Evolutionary conservation across 352 stramenopile genomes (phyloP), one percentile per base, ranked within the genome.

Genomic region (Phytophthora pini): DNA sequence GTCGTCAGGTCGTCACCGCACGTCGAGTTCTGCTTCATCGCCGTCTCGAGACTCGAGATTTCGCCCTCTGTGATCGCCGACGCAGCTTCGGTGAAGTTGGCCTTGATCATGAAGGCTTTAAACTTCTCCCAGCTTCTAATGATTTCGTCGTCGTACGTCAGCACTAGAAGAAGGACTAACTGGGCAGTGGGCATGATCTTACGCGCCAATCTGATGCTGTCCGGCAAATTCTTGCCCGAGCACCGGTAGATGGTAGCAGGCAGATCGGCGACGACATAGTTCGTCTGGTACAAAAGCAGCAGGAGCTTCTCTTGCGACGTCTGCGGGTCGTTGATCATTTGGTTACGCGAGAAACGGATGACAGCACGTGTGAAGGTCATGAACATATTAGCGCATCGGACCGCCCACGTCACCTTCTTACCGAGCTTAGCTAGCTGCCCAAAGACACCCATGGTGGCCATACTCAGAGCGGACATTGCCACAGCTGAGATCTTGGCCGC

Each of bases 1-100:
- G 43, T 65, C 48, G 80, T 72, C 38, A 86, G 39, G 13, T 81
- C 61, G 4, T 38, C 31, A 8, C 71, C 76, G 13, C 79, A 88
- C 8, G 44, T 77, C 10, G 65, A 62, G 15, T 77, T 74, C 0
- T 56, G 54, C 27, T 71, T 48, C 34, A 86, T 59, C 2, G 71
- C 56, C 2, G 54, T 69, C 49, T 68, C 64, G 24, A 86, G 72
- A 0, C 41, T 68, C 3, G 44, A 9, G 4, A 65, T 51, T 41
- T 80, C 61, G 5, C 29, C 39, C 13, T 57, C 40, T 7, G 40
- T 60, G 22, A 65, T 48, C 36, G 59, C 48, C 0, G 54, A 31
- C 1, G 26, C 54, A 13, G 62, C 47, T 26, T 60, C 48, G 7
- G 61, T 70, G 40, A 65, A 64, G 22, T 70, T 70, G 57, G 50